Evolutionary conservation across 1,284 basidiomycete species (phyloP), one percentile per base, ranked within the genome.

Genomic region (Apiotrichum laibachii): DNA sequence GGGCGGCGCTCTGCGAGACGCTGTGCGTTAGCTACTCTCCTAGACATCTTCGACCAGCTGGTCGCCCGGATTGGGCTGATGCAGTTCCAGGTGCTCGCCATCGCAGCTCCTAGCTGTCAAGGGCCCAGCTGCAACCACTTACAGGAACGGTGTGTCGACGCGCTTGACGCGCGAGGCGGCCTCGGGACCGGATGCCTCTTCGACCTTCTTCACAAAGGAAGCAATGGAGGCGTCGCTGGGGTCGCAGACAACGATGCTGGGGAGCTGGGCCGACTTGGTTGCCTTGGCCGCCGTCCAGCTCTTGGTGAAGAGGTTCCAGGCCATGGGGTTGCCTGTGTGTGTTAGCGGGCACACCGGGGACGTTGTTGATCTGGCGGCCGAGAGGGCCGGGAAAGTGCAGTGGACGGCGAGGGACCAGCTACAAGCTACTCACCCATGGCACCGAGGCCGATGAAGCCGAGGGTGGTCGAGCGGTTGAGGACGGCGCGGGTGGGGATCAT

Each of bases 381-480:
- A 10, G 16, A 19, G 9, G 16, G 4, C 19, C 15, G 9, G 42
- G 18, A 18, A 16, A 19, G 15, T 7, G 18, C 21, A n/a, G 19
- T 31, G 33, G 11, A 9, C n/a, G 16, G 40, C 13, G 3, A 16
- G 11, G 7, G 5, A 2, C n/a, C n/a, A n/a, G 8, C 16, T 10
- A 5, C 10, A 10, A 10, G 19, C n/a, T 11, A 57, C 69, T 59
- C 53, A 70, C 72, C 75, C 75, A 77, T 77, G 31, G 71, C 72
- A 40, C 75, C 75, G 26, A 77, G 69, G 52, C 75, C 75, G 53
- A 77, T 72, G 72, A 72, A 77, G 53, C 73, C 75, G 52, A 72
- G 70, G 0, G 72, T 72, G 22, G 68, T 58, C 12, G 63, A 60
- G 50, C 74, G 63, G 8, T 64, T 65, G 44, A 67, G 67, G 19